Percentiles rank a stretch among this genome's conserved stretches.
Conservation (phyloP, 2,329 filamentous ascomycete genomes). For the Nemania serpens region DNA sequence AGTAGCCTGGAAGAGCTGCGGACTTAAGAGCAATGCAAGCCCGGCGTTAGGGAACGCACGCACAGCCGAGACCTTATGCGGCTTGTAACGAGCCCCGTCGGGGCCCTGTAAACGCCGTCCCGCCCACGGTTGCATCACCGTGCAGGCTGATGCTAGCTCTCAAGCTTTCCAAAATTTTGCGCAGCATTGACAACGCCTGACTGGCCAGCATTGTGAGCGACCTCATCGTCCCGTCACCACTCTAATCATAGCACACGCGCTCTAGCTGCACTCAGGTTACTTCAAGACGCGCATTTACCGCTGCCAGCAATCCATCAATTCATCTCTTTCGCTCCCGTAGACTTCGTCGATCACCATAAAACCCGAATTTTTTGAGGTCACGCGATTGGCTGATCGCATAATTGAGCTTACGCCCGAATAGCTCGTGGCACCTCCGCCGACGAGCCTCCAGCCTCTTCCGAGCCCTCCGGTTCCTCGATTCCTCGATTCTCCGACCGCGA, state of each 20-base stretch:
- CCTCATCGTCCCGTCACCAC: constrained; percentile 23
- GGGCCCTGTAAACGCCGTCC: constrained; percentile 19
- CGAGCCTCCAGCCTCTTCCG: neutral
- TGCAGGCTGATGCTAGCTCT: constrained; percentile 23
- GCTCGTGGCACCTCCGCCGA: neutral
- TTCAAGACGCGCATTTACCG: neutral
- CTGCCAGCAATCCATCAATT: neutral
- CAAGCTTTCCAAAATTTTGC: constrained; percentile 24
- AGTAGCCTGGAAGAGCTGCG: neutral
- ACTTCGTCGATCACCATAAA: neutral
- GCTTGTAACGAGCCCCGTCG: constrained; percentile 8
- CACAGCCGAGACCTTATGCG: neutral
- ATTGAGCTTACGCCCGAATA: constrained; percentile 1
- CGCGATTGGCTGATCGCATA: constrained; percentile 8
- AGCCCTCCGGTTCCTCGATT: neutral
- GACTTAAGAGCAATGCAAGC: constrained; percentile 7
- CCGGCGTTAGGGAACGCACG: constrained; percentile 26
- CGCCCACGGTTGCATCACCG: constrained; percentile 25
- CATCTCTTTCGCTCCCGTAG: neutral
- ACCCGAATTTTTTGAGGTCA: constrained; percentile 1
- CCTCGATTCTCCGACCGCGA: neutral
- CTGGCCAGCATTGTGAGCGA: neutral
- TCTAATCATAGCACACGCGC: neutral
- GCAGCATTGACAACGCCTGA: neutral
- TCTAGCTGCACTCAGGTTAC: neutral